phyloP scores from a whole-genome alignment of 148 eudicot species.

The Arctostaphylos glauca region DNA sequence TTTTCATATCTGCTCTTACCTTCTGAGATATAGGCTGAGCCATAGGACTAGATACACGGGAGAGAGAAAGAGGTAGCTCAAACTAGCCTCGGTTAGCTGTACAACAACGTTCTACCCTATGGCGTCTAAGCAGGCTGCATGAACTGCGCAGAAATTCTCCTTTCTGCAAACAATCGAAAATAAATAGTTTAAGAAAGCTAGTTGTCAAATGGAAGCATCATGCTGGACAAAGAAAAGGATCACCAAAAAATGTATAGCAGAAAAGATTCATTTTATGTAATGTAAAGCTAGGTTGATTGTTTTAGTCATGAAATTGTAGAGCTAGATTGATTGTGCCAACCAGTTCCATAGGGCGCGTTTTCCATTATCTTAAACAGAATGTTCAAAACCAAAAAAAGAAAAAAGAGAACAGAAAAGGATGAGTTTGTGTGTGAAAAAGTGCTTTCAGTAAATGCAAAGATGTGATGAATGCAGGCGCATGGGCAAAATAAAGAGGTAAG shows the following conservation, averaged over 20 bases:
- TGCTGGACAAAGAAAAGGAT: background rate
- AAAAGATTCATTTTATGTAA: background rate
- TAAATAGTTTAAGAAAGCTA: background rate
- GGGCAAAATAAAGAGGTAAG: background rate
- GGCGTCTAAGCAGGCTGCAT: constrained; percentile 37
- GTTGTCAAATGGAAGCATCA: background rate
- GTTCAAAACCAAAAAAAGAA: background rate
- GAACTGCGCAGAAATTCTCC: constrained; percentile 58
- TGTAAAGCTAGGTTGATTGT: background rate
- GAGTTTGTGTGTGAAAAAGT: background rate
- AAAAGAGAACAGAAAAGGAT: background rate
- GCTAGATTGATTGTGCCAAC: background rate
- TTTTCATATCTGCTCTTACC: constrained; percentile 47
- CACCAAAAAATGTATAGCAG: background rate
- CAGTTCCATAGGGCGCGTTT: background rate
- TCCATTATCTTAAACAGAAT: background rate
- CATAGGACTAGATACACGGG: constrained; percentile 16
- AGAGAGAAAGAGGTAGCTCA: constrained; percentile 23
- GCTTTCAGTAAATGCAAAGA: constrained; percentile 4
- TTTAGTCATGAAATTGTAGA: background rate
- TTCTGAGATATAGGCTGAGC: constrained; percentile 26
- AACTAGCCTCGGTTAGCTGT: constrained; percentile 70
- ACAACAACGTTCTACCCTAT: constrained; percentile 45
- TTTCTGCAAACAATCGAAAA: constrained; percentile 38
- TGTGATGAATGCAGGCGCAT: background rate